phyloP scores from a whole-genome alignment of 495 filamentous ascomycete species.

The Tetracladium setigerum region DNA sequence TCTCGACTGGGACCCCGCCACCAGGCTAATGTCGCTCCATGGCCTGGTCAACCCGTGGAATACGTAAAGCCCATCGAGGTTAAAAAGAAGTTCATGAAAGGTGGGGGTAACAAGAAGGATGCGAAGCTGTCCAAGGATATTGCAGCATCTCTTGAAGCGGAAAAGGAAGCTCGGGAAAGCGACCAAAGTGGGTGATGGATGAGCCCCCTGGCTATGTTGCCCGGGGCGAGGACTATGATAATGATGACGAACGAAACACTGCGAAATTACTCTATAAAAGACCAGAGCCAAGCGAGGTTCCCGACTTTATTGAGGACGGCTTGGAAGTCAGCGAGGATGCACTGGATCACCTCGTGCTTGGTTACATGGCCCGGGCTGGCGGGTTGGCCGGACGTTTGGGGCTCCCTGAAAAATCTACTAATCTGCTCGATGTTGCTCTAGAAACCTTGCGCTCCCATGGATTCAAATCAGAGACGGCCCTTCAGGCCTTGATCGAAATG shows the following conservation, averaged over 20 bases:
- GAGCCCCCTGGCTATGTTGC: slow-evolving; percentile 78
- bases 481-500: slow-evolving; percentile 58
- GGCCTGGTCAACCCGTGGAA: slow-evolving; percentile 79
- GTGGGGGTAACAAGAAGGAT: slow-evolving; percentile 56
- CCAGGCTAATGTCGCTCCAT: slow-evolving; percentile 77
- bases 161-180: slow-evolving; percentile 68
- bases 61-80: slow-evolving; percentile 82
- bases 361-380: slow-evolving; percentile 66
- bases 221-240: slow-evolving; percentile 67
- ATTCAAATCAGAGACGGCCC: slow-evolving; percentile 64
- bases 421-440: slow-evolving; percentile 81
- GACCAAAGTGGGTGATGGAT: slow-evolving; percentile 90
- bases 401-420: slow-evolving; percentile 64
- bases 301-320: slow-evolving; percentile 14
- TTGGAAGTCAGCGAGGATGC: slow-evolving; percentile 42
- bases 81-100: slow-evolving; percentile 67
- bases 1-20: slow-evolving; percentile 88
- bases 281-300: slow-evolving; percentile 38
- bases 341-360: slow-evolving; percentile 50
- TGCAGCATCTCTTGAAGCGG: slow-evolving; percentile 69
- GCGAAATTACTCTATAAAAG: slow-evolving; percentile 53
- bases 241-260: slow-evolving; percentile 37
- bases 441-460: slow-evolving; percentile 62
- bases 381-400: slow-evolving; percentile 52
- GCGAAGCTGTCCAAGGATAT: slow-evolving; percentile 71